Evolutionary conservation across 73 alveolate genomes (phyloP), one percentile per base, ranked within the genome.

Genomic region (Effrenium voratum): DNA sequence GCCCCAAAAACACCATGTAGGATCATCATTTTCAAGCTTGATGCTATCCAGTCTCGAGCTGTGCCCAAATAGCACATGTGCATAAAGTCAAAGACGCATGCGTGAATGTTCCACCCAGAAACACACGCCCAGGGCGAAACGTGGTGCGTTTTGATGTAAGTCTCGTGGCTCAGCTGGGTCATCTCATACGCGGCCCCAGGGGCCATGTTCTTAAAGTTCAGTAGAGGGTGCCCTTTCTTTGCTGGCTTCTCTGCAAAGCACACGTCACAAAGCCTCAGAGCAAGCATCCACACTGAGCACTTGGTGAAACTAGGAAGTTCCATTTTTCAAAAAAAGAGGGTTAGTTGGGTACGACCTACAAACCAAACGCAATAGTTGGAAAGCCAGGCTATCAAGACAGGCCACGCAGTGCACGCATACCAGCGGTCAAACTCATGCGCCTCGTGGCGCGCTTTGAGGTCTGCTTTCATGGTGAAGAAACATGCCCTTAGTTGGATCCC

Each of bases 211-310:
- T 43, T 38, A 40, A 28, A 76, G 55, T 76, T 43, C 86, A 76
- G n/a, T 6, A 15, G n/a, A 22, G 86, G 86, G 86, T 40, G 30
- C 30, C 32, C 55, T 16, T 40, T 76, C 55, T 76, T 76, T 13
- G 86, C 22, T 2, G 86, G 86, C 86, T 76, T 34, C 55, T 76
- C 59, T 6, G 86, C 86, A 76, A 76, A 43, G 86, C 86, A 76
- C 5, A 38, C 32, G 28, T 76, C 86, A 43, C 86, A 76, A 36
- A 76, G 32, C 86, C 86, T 76, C 38, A 19, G 79, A n/a, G n/a
- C n/a, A n/a, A n/a, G n/a, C n/a, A n/a, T n/a, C n/a, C n/a, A n/a
- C n/a, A n/a, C n/a, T n/a, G n/a, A n/a, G n/a, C n/a, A n/a, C n/a
- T n/a, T n/a, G n/a, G n/a, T n/a, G n/a, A n/a, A n/a, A n/a, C n/a